Percentiles rank a stretch among this genome's conserved stretches.
These are phyloP conservation scores for Globisporangium polare DNA, from an alignment of 352 stramenopile genomes.

Conservation along the genomic window DNA sequence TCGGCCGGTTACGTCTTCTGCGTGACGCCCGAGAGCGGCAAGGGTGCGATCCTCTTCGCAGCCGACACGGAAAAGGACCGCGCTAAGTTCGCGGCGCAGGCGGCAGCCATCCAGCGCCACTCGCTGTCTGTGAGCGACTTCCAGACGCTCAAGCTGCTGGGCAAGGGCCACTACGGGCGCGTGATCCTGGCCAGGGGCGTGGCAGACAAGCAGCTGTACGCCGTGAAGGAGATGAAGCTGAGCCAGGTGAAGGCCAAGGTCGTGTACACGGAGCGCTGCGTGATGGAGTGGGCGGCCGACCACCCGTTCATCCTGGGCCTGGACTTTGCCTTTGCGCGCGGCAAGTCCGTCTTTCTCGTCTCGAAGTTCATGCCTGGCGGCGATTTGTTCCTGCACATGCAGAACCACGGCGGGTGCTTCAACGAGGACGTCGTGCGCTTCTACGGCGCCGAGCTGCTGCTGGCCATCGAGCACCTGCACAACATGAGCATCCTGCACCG, in stretches of 20 bases:
- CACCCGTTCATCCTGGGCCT: conserved; percentile 97
- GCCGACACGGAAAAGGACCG: conserved; percentile 83
- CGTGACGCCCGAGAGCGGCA: conserved; percentile 63
- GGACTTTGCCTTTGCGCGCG: conserved; percentile 94
- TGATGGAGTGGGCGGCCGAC: conserved; percentile 82
- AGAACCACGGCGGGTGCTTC: conserved; percentile 81
- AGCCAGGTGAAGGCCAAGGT: conserved; percentile 86
- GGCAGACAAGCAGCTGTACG: conserved; percentile 57
- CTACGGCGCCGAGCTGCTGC: conserved; percentile 78
- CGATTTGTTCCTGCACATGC: conserved; percentile 92
- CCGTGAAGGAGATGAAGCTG: conserved; percentile 89
- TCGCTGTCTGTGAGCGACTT: conserved; percentile 62
- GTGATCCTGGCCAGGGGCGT: conserved; percentile 60
- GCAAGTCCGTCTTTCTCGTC: conserved; percentile 96
- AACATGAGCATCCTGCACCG: conserved; percentile 91
- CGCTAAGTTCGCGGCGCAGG: conserved; percentile 66
- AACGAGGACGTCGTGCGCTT: conserved; percentile 75
- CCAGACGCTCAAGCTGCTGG: conserved; percentile 77
- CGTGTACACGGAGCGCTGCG: conserved; percentile 75
- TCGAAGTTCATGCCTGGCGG: conserved; percentile 98
- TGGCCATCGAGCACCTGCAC: conserved; percentile 88
- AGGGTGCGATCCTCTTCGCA: conserved; percentile 67
- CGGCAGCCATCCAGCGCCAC: conserved; percentile 47
- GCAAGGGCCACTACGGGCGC: conserved; percentile 80
- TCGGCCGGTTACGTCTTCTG: conserved; percentile 71